Base-by-base conservation (phyloP, 306 rosid species). In the Cucumis melo region DNA sequence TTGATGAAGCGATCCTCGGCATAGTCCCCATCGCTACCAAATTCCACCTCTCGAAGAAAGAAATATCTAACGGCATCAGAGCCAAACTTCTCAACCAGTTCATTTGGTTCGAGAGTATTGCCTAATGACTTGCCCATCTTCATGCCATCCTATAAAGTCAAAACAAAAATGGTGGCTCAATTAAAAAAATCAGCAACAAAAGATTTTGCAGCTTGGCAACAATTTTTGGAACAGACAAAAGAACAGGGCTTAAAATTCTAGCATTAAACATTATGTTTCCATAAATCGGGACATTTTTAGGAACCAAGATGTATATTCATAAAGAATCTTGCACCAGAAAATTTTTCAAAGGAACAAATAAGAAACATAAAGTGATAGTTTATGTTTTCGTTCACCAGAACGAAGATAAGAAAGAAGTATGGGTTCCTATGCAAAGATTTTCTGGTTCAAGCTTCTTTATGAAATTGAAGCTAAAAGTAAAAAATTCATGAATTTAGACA, bases 121-220 rank as follows among this genome's bases (percentile, higher is more conserved):
- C 99, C 99, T 39, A 92, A 84, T 8, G 99, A 87, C 80, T 94
- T 91, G 71, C 99, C 99, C 99, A 94, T 92, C 87, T 94, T 94
- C 99, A 90, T 83, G 80, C 99, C 99, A 89, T 92, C 99, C 99
- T 94, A 90, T 81, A 87, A 88, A 80, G 80, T 83, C 74, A 88
- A 86, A 88, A 84, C 85, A 82, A 87, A 89, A 93, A 79, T 77
- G 80, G 82, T 83, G 80, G 91, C 89, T 84, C 92, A 89, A 88
- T 91, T 83, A 89, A 83, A 86, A 10, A 38, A 65, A 65, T 65
- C 6, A 39, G 73, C 10, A 36, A 34, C 38, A 24, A 64, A 51
- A 65, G 73, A 23, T 39, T 65, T 39, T 11, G 27, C n/a, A 24
- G 46, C 27, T 65, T 65, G 73, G 11, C 73, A 38, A 11, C 51